Evolutionary conservation across 208 protist species (phyloP), one percentile per base, ranked within the genome.

Genomic region (Acanthamoeba royreba): DNA sequence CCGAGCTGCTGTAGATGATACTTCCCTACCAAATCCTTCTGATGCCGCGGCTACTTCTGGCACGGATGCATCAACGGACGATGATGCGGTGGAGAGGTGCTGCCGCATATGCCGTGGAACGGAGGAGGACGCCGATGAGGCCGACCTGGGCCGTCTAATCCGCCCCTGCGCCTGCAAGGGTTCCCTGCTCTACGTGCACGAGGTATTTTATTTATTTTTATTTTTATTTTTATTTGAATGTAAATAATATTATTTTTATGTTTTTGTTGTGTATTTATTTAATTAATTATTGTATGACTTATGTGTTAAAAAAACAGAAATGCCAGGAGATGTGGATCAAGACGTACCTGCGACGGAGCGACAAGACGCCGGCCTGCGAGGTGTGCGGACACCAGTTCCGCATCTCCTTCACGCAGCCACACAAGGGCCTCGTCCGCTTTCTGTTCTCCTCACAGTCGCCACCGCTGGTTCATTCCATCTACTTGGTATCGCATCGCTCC

Each of bases 291-390:
- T 35, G 0, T 72, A 25, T 72, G 19, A 66, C 5, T 42, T 38
- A 31, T 0, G 2, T 38, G 13, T 1, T 22, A 17, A 22, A 40
- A 72, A 42, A 22, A 5, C 38, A 81, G 69, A 81, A 47, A 81
- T 81, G 69, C 47, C 69, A 81, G 15, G 69, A 81, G 40, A 81
- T 81, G 69, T 81, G 69, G 69, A 81, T 81, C 2, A 81, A 47
- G 69, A 81, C 69, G 3, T 81, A 81, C 69, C 19, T 81, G 1
- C 33, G 69, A 3, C 69, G 69, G 0, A 81, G 69, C 69, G 69
- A 81, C 69, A 81, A 81, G 69, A 81, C 43, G n/a, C 69, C 69
- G 0, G 69, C 69, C 2, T 81, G 69, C 11, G 69, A 81, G 38
- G 33, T 81, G 33, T 81, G 69, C 17, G 69, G 69, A 2, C 69